A percentile compares a stretch with the other conserved stretches of the same genome.
Evolutionary conservation across 2,329 filamentous ascomycete genomes (phyloP).

Genomic region (Cladophialophora exuberans): DNA sequence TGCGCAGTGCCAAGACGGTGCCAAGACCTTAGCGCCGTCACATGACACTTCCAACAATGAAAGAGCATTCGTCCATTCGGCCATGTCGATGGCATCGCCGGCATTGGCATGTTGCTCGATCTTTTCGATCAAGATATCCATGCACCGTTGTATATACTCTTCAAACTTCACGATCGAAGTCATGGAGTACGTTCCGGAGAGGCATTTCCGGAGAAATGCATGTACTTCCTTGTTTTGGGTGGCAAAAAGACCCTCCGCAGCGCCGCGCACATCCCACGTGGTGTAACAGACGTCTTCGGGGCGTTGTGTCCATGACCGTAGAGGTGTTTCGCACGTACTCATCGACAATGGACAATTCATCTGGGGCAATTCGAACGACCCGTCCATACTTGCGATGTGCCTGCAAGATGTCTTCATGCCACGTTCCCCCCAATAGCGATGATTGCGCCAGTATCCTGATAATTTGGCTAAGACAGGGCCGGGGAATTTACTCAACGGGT

Average conservation of each 20-base stretch:
- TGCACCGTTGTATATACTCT: neutral
- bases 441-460: neutral
- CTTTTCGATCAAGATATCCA: neutral
- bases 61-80: neutral
- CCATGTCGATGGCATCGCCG: neutral
- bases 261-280: neutral
- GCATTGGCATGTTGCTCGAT: neutral
- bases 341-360: neutral
- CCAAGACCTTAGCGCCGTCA: no score
- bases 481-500: neutral
- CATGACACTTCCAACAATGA: no score
- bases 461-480: slow-evolving; percentile 13
- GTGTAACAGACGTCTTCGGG: neutral
- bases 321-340: neutral
- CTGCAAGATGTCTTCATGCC: slow-evolving; percentile 11
- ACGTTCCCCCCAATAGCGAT: slow-evolving; percentile 1
- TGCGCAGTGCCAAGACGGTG: no score
- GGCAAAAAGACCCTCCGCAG: neutral
- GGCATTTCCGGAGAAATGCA: neutral
- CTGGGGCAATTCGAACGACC: neutral
- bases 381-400: neutral
- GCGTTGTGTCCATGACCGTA: neutral
- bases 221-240: neutral
- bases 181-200: neutral
- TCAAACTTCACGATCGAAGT: neutral